Evolutionary conservation across 495 filamentous ascomycete species (phyloP), one percentile per base, ranked within the genome.

Genomic region (Rostrohypoxylon terebratum): DNA sequence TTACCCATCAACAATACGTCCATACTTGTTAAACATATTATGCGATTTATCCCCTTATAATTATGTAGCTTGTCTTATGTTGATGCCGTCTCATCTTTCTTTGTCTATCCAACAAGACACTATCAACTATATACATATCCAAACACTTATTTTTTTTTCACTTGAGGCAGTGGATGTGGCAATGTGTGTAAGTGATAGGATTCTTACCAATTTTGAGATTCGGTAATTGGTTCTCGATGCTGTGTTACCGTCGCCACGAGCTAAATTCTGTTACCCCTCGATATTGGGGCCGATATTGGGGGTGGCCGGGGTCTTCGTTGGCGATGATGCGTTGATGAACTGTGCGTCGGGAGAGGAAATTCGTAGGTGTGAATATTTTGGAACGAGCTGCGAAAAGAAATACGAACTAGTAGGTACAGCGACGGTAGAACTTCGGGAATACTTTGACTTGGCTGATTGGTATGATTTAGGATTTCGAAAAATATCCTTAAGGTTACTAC

Each of bases 351-450:
- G 77, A 66, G 67, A 70, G 60, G 72, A 76, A 68, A 75, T 80
- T 66, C 72, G 75, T 75, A 74, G 74, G 68, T 54, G 73, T 70
- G 73, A 76, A 76, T 72, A 73, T 76, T 68, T 67, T 67, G 21
- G 73, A 70, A 73, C 73, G 70, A 23, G 20, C 21, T 5, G 33
- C 1, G 3, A 11, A 31, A 25, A 11, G n/a, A 25, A 31, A 53
- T n/a, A 53, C 21, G 5, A 44, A 3, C n/a, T 18, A n/a, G n/a
- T n/a, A n/a, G n/a, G n/a, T n/a, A 48, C 44, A 28, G 13, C 23
- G 5, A 13, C 59, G 66, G 59, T 54, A 47, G 25, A 59, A 65
- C 4, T 33, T 47, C 55, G 59, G 62, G 54, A 8, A 20, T n/a
- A 44, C 14, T 5, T 14, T n/a, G 13, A n/a, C 40, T 38, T 38